A percentile compares a stretch with the other conserved stretches of the same genome.
phyloP scores from a whole-genome alignment of 768 basidiomycete genomes.

The Pisolithus orientalis region DNA sequence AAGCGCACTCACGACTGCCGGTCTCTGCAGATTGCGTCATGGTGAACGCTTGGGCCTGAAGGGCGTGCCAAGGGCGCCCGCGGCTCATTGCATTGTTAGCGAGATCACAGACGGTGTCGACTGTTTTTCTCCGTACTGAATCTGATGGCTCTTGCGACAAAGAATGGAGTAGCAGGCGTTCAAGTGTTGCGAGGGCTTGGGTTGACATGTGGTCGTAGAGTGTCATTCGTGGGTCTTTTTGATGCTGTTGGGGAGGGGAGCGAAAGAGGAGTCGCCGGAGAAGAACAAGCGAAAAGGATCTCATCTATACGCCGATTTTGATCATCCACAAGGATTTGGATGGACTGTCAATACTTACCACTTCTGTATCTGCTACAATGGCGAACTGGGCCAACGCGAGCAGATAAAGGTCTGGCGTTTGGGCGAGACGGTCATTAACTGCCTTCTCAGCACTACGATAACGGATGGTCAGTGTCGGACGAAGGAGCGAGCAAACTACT shows the following conservation, averaged over 20 bases:
- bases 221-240: constrained; percentile 39
- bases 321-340: constrained; percentile 4
- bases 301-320: constrained; percentile 49
- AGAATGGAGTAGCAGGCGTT: constrained; percentile 66
- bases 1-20: constrained; percentile 55
- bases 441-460: constrained; percentile 63
- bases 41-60: constrained; percentile 64
- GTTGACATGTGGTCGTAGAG: constrained; percentile 74
- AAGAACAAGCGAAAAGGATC: constrained; percentile 77
- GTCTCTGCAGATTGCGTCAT: constrained; percentile 41
- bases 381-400: constrained; percentile 77
- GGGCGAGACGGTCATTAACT: constrained; percentile 72
- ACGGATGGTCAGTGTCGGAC: constrained; percentile 7
- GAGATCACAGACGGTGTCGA: constrained; percentile 72
- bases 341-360: constrained; percentile 42
- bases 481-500: background rate
- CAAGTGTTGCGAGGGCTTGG: constrained; percentile 58
- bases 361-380: constrained; percentile 69
- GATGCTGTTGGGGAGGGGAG: constrained; percentile 32
- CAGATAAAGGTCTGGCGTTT: constrained; percentile 74
- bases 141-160: constrained; percentile 54
- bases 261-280: constrained; percentile 76
- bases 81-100: constrained; percentile 69
- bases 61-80: constrained; percentile 76
- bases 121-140: constrained; percentile 61